Percentiles rank a stretch among this genome's conserved stretches.
These are phyloP conservation scores for Parathielavia hyrcaniae DNA, from an alignment of 495 filamentous ascomycete genomes.

Conservation along the genomic window DNA sequence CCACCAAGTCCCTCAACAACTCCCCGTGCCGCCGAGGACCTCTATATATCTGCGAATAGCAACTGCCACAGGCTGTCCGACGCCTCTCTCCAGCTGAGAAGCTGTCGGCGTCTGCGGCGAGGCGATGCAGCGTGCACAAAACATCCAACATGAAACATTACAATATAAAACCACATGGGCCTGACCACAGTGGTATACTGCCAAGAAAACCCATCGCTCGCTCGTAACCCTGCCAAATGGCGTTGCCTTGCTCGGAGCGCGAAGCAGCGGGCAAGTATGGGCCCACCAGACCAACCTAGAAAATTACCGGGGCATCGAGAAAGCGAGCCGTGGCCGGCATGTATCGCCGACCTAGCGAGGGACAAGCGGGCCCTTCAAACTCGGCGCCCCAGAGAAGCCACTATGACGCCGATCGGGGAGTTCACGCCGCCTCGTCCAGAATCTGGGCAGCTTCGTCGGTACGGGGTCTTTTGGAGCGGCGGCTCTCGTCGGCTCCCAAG, in stretches of 20 bases:
- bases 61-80: no score
- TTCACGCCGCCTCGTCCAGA: conserved; percentile 4
- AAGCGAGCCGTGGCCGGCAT: not conserved
- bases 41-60: not conserved
- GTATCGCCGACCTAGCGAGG: not conserved
- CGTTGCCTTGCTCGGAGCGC: no score
- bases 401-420: conserved; percentile 8
- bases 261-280: no score
- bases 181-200: not conserved
- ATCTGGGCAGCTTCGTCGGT: conserved; percentile 24
- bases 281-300: not conserved
- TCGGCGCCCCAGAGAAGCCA: not conserved
- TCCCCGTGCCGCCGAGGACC: not conserved
- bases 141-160: no score
- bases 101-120: no score
- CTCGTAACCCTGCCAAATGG: not conserved
- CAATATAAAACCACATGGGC: no score
- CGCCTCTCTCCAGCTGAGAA: no score
- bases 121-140: no score
- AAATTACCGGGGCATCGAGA: not conserved
- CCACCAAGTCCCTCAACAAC: conserved; percentile 4
- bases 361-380: no score
- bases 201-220: not conserved
- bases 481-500: conserved; percentile 30
- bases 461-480: conserved; percentile 36